These are phyloP conservation scores for Jatropha curcas DNA, from an alignment of 345 rosid species.

Conservation along the genomic window DNA sequence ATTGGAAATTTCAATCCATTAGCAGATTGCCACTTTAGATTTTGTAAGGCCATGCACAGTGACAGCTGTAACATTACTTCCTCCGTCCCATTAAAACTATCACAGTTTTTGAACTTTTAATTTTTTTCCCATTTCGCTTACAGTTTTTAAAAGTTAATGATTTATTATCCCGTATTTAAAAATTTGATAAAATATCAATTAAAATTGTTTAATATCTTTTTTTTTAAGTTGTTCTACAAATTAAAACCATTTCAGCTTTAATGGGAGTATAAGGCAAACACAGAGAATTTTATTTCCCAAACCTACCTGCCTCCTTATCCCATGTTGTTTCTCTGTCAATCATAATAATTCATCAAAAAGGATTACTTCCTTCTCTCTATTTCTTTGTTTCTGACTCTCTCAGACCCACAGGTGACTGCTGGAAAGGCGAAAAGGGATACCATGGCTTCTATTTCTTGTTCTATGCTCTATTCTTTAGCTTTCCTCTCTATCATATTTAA, in stretches of 20 bases:
- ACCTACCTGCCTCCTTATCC: background rate
- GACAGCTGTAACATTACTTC: background rate
- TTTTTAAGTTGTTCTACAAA: too few relatives aligned
- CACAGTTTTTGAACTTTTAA: too few relatives aligned
- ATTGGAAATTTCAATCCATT: background rate
- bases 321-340: background rate
- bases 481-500: conserved; percentile 3
- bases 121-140: too few relatives aligned
- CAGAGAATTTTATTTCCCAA: background rate
- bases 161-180: too few relatives aligned
- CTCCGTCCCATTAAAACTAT: too few relatives aligned
- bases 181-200: too few relatives aligned
- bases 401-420: background rate
- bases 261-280: too few relatives aligned
- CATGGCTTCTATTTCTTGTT: conserved; percentile 21
- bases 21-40: background rate
- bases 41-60: conserved; percentile 10
- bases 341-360: background rate
- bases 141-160: too few relatives aligned
- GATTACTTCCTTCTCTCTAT: background rate
- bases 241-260: too few relatives aligned
- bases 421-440: background rate
- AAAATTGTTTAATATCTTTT: too few relatives aligned
- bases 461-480: conserved; percentile 7
- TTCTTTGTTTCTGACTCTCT: background rate